Conservation (phyloP, 2,329 filamentous ascomycete genomes). For the Taxawa tesnikishii region DNA sequence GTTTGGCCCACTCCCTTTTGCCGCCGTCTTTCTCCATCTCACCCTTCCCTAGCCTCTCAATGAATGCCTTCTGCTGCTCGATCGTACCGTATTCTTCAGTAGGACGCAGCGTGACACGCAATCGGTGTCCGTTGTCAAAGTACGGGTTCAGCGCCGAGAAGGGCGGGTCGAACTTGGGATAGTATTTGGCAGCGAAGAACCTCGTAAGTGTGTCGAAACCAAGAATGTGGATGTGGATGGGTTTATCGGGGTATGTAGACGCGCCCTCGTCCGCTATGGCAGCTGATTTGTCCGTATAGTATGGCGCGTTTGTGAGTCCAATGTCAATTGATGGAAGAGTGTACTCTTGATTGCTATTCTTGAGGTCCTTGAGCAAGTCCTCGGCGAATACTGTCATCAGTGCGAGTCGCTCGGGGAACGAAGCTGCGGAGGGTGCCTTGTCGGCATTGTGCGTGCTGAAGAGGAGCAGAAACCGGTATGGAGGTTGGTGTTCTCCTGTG, state of each 20-base stretch:
- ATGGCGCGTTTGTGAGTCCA: slow-evolving; percentile 58
- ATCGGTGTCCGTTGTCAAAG: slow-evolving; percentile 43
- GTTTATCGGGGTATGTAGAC: slow-evolving; percentile 20
- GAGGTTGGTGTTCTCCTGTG: slow-evolving; percentile 20
- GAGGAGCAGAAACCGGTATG: slow-evolving; percentile 41
- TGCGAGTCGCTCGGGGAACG: slow-evolving; percentile 53
- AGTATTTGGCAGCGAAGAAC: slow-evolving; percentile 64
- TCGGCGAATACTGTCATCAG: slow-evolving; percentile 61
- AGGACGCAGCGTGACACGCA: slow-evolving; percentile 53
- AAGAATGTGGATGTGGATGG: slow-evolving; percentile 52
- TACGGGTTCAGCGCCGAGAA: slow-evolving; percentile 48
- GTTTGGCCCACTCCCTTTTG: slow-evolving; percentile 42
- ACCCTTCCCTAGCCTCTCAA: slow-evolving; percentile 35
- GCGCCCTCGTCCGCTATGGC: slow-evolving; percentile 37
- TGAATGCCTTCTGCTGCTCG: slow-evolving; percentile 42
- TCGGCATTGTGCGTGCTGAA: slow-evolving; percentile 55
- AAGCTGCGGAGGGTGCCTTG: slow-evolving; percentile 53
- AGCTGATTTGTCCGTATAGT: slow-evolving; percentile 59
- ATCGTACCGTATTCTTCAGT: slow-evolving; percentile 48
- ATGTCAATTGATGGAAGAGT: slow-evolving; percentile 44
- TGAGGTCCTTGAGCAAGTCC: slow-evolving; percentile 30
- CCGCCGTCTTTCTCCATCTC: slow-evolving; percentile 43
- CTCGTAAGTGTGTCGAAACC: slow-evolving; percentile 68
- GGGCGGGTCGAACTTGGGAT: slow-evolving; percentile 34
- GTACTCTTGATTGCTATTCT: slow-evolving; percentile 4